Evolutionary conservation across 1,284 basidiomycete genomes (phyloP).

Genomic region (Afroboletus lepidellus): DNA sequence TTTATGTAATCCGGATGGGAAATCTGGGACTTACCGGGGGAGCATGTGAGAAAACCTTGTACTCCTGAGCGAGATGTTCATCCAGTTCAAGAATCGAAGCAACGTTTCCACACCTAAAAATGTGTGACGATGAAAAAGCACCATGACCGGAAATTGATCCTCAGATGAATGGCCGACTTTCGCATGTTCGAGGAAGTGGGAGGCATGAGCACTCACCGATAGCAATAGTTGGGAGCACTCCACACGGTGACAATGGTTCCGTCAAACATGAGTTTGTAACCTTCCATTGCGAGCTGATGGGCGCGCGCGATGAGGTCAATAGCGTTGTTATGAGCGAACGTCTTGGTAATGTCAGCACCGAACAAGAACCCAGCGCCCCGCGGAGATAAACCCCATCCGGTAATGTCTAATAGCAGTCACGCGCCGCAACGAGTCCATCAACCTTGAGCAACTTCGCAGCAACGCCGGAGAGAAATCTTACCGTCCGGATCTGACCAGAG

Average conservation of each 20-base stretch:
- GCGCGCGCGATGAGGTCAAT: slow-evolving; percentile 96
- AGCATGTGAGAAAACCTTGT: slow-evolving; percentile 86
- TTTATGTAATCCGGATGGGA: slow-evolving; percentile 8
- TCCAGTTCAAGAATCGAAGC: slow-evolving; percentile 92
- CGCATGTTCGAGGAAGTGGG: slow-evolving; percentile 21
- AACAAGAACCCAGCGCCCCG: slow-evolving; percentile 96
- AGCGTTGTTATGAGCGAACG: slow-evolving; percentile 88
- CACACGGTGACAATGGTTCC: slow-evolving; percentile 95
- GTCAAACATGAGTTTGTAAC: slow-evolving; percentile 98
- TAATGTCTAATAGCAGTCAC: slow-evolving; percentile 61
- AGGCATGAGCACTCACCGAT: slow-evolving; percentile 56
- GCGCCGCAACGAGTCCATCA: slow-evolving; percentile 1
- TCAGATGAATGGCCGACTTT: slow-evolving; percentile 24
- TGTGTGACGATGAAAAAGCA: slow-evolving; percentile 10
- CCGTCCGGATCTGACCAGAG: slow-evolving; percentile 99
- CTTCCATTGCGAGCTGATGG: slow-evolving; percentile 98
- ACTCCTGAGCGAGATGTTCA: slow-evolving; percentile 87
- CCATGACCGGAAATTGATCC: slow-evolving; percentile 22
- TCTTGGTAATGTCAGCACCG: slow-evolving; percentile 88
- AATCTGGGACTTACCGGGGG: slow-evolving; percentile 51
- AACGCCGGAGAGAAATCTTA: slow-evolving; percentile 32
- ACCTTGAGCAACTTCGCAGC: slow-evolving; percentile 5
- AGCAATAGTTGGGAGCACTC: slow-evolving; percentile 99
- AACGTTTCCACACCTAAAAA: slow-evolving; percentile 84
- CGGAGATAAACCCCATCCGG: slow-evolving; percentile 95